Percentiles rank a stretch among this genome's conserved stretches.
These are phyloP conservation scores for Triglochin maritima DNA, from an alignment of 106 monocot species.

Conservation along the genomic window DNA sequence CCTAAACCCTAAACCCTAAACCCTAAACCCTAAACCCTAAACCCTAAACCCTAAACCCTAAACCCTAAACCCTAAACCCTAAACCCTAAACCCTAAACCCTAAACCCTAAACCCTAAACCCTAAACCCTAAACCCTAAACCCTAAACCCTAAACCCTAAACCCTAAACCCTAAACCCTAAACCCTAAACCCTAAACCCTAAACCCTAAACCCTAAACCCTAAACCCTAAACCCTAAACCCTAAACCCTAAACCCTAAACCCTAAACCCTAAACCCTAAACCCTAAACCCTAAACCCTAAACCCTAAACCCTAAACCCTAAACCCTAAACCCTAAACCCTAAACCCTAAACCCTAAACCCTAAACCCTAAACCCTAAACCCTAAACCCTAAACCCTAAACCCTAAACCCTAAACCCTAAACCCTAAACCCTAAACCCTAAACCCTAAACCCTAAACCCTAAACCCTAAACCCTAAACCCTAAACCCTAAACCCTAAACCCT, in stretches of 20 bases:
- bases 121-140: neutral
- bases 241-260: constrained; percentile 5
- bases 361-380: no score
- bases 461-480: no score
- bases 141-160: constrained; percentile 3
- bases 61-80: constrained; percentile 1
- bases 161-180: constrained; percentile 5
- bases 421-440: no score
- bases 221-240: constrained; percentile 1
- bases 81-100: constrained; percentile 1
- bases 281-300: constrained; percentile 7
- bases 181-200: constrained; percentile 2
- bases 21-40: neutral
- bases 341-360: no score
- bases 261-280: constrained; percentile 3
- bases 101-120: neutral
- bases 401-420: no score
- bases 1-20: constrained; percentile 3
- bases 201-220: constrained; percentile 9
- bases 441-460: no score
- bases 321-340: neutral
- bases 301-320: neutral
- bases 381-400: no score
- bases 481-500: no score
- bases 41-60: constrained; percentile 1